Evolutionary conservation across 2,329 filamentous ascomycete species (phyloP), one percentile per base, ranked within the genome.

Genomic region (Reticulascus tulasneorum): DNA sequence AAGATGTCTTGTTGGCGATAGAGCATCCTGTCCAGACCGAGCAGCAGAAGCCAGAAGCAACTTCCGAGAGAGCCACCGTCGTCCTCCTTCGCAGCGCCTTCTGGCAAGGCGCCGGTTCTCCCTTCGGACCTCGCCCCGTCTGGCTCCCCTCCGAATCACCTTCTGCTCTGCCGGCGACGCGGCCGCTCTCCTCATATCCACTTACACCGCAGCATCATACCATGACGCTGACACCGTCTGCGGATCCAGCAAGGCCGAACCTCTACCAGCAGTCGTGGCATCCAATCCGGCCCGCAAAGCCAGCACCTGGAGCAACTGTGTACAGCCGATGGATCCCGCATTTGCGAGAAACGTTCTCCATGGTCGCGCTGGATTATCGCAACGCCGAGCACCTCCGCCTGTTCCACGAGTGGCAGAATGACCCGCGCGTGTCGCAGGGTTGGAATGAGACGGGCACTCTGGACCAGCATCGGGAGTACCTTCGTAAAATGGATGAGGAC

Each of bases 381-480:
- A 66, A 86, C 50, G 53, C 65, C 2, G 69, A 76, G 49, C 84
- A 91, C 59, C 62, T 90, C 33, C 62, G 67, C 12, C 67, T 87
- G 6, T 90, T 91, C 67, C 80, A 89, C 60, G 71, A 70, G 38
- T 91, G 86, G 86, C 85, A 89, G 61, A 91, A 91, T 53, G 85
- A 90, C 53, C 85, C 85, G 34, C 82, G 86, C 33, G 86, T 91
- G 21, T 83, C 83, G 5, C 76, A 82, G 52, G 84, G 84, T 5
- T 90, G 86, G 86, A 86, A 87, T 53, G 79, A 86, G 63, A 85
- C 82, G 2, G 86, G 85, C 21, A 84, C 83, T 2, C 60, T 86
- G 30, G 84, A 86, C 20, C 73, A 89, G 56, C 86, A 90, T 58
- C 73, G 77, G 42, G 73, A 79, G 50, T 90, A 91, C 57, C 69